Evolutionary conservation across 2,329 filamentous ascomycete species (phyloP), one percentile per base, ranked within the genome.

Genomic region (Cryphonectria parasitica): DNA sequence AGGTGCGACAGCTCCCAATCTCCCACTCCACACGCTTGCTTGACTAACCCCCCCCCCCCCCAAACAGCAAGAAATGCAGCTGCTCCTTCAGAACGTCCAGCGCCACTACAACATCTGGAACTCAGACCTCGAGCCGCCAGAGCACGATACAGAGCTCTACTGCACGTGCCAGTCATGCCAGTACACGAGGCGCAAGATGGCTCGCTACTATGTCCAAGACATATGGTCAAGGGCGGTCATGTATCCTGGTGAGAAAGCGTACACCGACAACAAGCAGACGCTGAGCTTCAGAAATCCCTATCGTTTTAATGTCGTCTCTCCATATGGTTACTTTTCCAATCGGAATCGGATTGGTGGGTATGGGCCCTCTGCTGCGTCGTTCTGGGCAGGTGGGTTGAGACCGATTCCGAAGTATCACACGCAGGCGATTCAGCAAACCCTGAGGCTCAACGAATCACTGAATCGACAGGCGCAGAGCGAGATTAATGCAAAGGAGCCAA

Each of bases 191-290:
- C 75, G 72, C 62, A 84, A 84, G 73, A 75, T 75, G 67, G 72
- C 69, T n/a, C 79, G 83, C 8, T 77, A 81, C 34, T 64, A 64
- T 5, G 77, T 83, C 2, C 81, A 83, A 67, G 76, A 82, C 7
- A 77, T 77, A 73, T 85, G 83, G 83, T 79, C 79, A 25, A 78
- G 79, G 69, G 83, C 83, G 1, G 83, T 85, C 67, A 82, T 83
- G 78, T 85, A 84, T 73, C 83, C 83, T 45, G 82, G 82, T 74
- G 76, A 81, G 72, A 78, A 79, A 72, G 58, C 75, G 3, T 81
- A 81, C 71, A 77, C 79, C 70, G 77, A 79, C 69, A 74, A 70
- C 63, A 71, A 67, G 60, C 58, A 36, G 34, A 72, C 41, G 17
- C 74, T 41, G 68, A n/a, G 56, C 19, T 69, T 22, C 22, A 62